Conservation (phyloP, 305 asterid genomes). For the Stenogyne calaminthoides region DNA sequence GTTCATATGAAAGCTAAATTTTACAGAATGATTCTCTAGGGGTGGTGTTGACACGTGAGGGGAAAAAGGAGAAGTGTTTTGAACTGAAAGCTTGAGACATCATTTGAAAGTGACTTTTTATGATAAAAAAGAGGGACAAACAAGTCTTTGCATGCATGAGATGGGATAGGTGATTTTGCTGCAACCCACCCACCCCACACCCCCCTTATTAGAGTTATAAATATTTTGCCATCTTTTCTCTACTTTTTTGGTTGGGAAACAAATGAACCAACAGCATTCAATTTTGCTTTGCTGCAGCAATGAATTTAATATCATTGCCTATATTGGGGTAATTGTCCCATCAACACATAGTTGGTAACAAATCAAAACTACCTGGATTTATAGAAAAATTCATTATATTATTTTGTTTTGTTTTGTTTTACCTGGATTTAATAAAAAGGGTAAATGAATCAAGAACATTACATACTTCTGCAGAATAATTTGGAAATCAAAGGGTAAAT, state of each 20-base stretch:
- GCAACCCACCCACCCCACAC: slow-evolving; percentile 9
- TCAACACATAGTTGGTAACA: slow-evolving; percentile 36
- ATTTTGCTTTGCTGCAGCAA: slow-evolving; percentile 26
- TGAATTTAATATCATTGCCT: slow-evolving; percentile 32
- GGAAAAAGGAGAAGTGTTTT: too few relatives aligned
- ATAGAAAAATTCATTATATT: not conserved
- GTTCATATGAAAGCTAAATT: not conserved
- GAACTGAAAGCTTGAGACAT: slow-evolving; percentile 15
- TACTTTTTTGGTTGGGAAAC: slow-evolving; percentile 31
- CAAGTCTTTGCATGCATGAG: slow-evolving; percentile 37
- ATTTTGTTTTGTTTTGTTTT: not conserved
- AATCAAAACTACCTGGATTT: slow-evolving; percentile 30
- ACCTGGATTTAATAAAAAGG: not conserved
- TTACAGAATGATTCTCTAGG: not conserved
- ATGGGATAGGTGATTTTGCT: slow-evolving; percentile 26
- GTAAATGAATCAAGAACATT: not conserved
- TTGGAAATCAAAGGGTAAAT: not conserved
- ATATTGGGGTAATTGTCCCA: slow-evolving; percentile 30
- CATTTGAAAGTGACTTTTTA: slow-evolving; percentile 36
- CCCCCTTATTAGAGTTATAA: slow-evolving; percentile 2
- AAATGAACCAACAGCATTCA: slow-evolving; percentile 20
- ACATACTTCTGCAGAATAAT: not conserved
- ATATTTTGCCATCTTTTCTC: slow-evolving; percentile 18
- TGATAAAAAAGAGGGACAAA: slow-evolving; percentile 35
- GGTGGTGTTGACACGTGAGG: not conserved